Evolutionary conservation across 2,329 filamentous ascomycete genomes (phyloP).

Genomic region (Fusarium hainanense): DNA sequence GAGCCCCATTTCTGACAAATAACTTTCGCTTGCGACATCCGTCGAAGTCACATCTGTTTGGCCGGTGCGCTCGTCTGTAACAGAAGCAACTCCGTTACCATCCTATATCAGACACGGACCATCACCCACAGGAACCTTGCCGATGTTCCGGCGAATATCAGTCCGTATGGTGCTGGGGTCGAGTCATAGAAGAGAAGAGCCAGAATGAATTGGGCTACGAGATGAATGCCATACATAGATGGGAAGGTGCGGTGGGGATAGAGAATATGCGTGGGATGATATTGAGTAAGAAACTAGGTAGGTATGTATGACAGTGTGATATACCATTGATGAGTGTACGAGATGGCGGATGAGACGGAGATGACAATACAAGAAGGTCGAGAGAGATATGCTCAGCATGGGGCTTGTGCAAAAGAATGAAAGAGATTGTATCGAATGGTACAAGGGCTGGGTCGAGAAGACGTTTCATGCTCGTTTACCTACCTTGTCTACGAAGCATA

Average conservation of each 20-base stretch:
- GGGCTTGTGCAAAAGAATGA: not conserved
- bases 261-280: conserved; percentile 14
- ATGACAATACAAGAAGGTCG: not conserved
- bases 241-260: conserved; percentile 1
- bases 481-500: conserved; percentile 18
- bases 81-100: not conserved
- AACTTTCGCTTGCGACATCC: not conserved
- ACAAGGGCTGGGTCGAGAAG: not conserved
- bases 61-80: not conserved
- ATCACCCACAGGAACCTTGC: conserved; percentile 6
- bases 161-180: conserved; percentile 6
- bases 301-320: conserved; percentile 11
- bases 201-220: not conserved
- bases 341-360: not conserved
- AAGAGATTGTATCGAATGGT: conserved; percentile 4
- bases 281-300: conserved; percentile 14
- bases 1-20: conserved; percentile 5
- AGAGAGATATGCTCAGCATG: not conserved
- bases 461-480: not conserved
- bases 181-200: conserved; percentile 2
- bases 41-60: not conserved
- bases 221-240: conserved; percentile 7
- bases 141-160: not conserved
- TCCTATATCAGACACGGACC: not conserved
- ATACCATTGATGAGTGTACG: conserved; percentile 1